These are phyloP conservation scores for Bryopsis sp. DNA, from an alignment of 139 green algal species.

Conservation along the genomic window DNA sequence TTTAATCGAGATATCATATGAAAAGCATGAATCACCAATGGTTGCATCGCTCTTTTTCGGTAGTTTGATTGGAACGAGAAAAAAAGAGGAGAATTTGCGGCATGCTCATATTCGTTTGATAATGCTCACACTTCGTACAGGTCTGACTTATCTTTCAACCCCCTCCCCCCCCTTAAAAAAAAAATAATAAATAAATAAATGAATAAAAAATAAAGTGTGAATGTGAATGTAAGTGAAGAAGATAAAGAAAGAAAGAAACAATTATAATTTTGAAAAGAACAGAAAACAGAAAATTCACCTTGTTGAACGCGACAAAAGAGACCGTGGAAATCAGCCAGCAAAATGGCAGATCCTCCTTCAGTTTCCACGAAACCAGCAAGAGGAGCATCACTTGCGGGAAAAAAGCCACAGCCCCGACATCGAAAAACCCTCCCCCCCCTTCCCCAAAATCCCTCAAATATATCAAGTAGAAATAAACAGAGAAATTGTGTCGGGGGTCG, in stretches of 20 bases:
- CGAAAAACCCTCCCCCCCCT: neutral
- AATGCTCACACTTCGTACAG: too few species aligned
- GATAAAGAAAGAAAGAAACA: too few species aligned
- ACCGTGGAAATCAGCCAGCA: constrained; percentile 62
- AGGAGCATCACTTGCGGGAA: constrained; percentile 17
- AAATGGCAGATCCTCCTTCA: neutral
- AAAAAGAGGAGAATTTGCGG: too few species aligned
- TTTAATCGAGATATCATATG: neutral
- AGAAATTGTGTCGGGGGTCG: constrained; percentile 92
- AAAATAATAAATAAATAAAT: too few species aligned
- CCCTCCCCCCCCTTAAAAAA: too few species aligned
- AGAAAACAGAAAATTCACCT: constrained; percentile 33
- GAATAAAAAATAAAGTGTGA: too few species aligned
- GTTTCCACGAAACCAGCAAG: constrained; percentile 3
- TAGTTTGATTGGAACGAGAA: too few species aligned
- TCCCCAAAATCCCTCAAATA: constrained; percentile 52
- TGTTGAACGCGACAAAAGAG: constrained; percentile 88
- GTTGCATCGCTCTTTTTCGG: too few species aligned
- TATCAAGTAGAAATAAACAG: constrained; percentile 68
- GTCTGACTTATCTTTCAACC: too few species aligned
- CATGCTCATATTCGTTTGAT: too few species aligned
- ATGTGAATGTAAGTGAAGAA: too few species aligned
- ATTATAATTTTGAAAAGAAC: neutral
- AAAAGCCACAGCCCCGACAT: constrained; percentile 16
- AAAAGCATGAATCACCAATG: too few species aligned